Conservation (phyloP, 306 rosid genomes). For the Phaseolus lunatus region DNA sequence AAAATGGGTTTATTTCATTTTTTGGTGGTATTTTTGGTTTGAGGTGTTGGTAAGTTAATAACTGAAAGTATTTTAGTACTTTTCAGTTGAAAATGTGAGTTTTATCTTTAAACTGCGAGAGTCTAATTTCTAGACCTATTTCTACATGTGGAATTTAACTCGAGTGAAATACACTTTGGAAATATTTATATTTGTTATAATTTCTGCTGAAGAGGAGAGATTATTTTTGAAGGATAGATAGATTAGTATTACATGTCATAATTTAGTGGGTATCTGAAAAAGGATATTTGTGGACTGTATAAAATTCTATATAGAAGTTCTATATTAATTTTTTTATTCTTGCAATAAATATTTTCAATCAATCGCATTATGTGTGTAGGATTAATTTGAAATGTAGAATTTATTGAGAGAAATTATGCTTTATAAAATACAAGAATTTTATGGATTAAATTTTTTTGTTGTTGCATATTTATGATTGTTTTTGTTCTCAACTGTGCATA, state of each 20-base stretch:
- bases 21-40: background rate
- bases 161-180: background rate
- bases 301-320: background rate
- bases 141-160: background rate
- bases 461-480: constrained; percentile 1
- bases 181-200: background rate
- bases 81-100: background rate
- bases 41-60: background rate
- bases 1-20: background rate
- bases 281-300: background rate
- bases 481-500: background rate
- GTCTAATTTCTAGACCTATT: background rate
- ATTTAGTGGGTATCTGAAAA: background rate
- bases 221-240: background rate
- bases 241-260: background rate
- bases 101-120: background rate
- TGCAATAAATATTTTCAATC: background rate
- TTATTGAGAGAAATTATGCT: background rate
- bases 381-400: background rate
- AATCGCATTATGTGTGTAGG: background rate
- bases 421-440: background rate
- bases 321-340: background rate
- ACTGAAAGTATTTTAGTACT: background rate
- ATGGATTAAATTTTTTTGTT: background rate
- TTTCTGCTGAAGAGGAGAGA: background rate